Evolutionary conservation across 768 basidiomycete species (phyloP).

Genomic region (Sarcodon aspratus): DNA sequence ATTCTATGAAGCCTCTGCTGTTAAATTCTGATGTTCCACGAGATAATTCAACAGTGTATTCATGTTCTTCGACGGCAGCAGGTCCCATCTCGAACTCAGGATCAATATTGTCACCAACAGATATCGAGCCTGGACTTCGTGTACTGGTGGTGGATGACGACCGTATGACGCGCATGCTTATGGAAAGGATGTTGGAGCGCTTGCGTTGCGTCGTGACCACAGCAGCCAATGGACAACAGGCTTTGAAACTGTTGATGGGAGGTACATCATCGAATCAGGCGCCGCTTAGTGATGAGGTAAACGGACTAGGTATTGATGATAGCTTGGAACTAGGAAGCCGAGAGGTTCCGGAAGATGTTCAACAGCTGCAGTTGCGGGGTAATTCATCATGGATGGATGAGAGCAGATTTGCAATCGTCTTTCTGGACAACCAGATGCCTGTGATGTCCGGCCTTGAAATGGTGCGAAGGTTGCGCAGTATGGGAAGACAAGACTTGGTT

Average conservation of each 20-base stretch:
- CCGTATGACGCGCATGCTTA: conserved; percentile 63
- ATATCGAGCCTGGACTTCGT: conserved; percentile 34
- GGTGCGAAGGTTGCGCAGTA: conserved; percentile 21
- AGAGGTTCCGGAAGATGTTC: too few relatives aligned
- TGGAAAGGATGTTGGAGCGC: conserved; percentile 69
- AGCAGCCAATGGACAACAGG: conserved; percentile 77
- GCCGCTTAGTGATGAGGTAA: too few relatives aligned
- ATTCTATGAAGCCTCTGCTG: not conserved
- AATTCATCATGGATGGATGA: not conserved
- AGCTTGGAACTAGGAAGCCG: too few relatives aligned
- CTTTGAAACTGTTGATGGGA: conserved; percentile 61
- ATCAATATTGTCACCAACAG: not conserved
- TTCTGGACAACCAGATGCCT: not conserved
- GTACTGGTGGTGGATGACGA: conserved; percentile 85
- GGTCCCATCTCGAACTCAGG: not conserved
- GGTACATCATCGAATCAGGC: too few relatives aligned
- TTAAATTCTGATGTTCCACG: too few relatives aligned
- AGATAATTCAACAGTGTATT: too few relatives aligned
- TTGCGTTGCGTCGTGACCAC: conserved; percentile 69
- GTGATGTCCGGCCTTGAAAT: conserved; percentile 58
- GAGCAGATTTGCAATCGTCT: not conserved
- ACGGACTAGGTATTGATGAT: too few relatives aligned
- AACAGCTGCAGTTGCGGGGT: too few relatives aligned
- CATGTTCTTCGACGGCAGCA: not conserved
- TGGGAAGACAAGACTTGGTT: not conserved